Evolutionary conservation across 2,329 filamentous ascomycete genomes (phyloP).

Genomic region (Alternaria ethzedia): DNA sequence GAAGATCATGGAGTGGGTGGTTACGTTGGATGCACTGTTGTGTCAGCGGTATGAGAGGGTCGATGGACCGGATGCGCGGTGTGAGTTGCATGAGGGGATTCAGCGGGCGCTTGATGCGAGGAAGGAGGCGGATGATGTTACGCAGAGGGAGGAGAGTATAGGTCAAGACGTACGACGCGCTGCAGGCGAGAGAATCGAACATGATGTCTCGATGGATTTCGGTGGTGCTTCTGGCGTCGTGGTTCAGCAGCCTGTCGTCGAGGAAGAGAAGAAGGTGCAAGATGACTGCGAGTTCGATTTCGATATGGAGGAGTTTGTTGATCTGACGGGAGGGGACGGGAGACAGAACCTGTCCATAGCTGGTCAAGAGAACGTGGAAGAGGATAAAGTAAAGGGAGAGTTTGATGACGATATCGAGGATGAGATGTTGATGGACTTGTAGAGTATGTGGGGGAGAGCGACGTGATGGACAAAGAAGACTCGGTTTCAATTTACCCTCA

Average conservation of each 20-base stretch:
- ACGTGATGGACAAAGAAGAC: too few relatives aligned
- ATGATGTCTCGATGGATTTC: not conserved
- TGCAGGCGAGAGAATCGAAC: not conserved
- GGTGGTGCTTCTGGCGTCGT: not conserved
- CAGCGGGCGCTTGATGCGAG: constrained; percentile 6
- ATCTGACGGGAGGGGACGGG: not conserved
- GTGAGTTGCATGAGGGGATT: constrained; percentile 23
- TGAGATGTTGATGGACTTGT: constrained; percentile 37
- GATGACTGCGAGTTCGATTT: not conserved
- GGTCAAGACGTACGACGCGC: not conserved
- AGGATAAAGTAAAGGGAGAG: too few relatives aligned
- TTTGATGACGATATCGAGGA: constrained; percentile 24
- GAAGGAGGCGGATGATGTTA: not conserved
- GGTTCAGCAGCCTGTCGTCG: not conserved
- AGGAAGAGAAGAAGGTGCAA: not conserved
- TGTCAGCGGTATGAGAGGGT: constrained; percentile 9
- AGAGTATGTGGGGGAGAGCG: not conserved
- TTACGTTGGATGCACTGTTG: constrained; percentile 21
- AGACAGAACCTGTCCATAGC: too few relatives aligned
- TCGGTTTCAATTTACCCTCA: too few relatives aligned
- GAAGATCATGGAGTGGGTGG: constrained; percentile 22
- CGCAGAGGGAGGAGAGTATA: not conserved
- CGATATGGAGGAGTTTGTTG: not conserved
- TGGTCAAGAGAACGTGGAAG: too few relatives aligned
- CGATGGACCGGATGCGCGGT: constrained; percentile 9